Evolutionary conservation across 1,284 basidiomycete species (phyloP).

Genomic region (Ganoderma boninense): DNA sequence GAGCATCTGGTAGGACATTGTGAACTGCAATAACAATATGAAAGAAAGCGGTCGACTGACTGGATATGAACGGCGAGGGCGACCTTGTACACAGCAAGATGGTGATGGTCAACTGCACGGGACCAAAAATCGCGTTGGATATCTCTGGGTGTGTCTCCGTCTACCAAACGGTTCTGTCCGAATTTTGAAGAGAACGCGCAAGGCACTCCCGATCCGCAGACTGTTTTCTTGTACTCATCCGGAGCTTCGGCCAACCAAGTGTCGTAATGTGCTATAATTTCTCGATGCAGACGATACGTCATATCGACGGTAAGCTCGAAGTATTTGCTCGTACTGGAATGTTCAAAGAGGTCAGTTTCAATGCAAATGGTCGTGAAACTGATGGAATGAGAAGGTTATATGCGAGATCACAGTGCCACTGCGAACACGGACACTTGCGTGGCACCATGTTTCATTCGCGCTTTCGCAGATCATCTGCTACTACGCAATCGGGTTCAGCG

Average conservation of each 20-base stretch:
- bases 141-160: neutral
- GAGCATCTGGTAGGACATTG: neutral
- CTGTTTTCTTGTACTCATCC: neutral
- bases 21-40: no score
- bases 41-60: neutral
- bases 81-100: neutral
- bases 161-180: neutral
- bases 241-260: neutral
- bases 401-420: no score
- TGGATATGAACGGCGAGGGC: neutral
- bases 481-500: no score
- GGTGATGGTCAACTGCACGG: neutral
- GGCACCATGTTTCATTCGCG: no score
- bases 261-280: neutral
- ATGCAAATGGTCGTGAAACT: no score
- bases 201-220: neutral
- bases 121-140: neutral
- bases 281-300: neutral
- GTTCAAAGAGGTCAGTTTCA: no score
- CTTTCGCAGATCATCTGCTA: no score
- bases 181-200: neutral
- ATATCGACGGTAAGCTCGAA: no score
- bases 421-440: no score
- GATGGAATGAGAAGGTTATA: no score
- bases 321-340: no score